Evolutionary conservation across 257 asterid genomes (phyloP), one percentile per base, ranked within the genome.

Genomic region (Solanum pennellii): DNA sequence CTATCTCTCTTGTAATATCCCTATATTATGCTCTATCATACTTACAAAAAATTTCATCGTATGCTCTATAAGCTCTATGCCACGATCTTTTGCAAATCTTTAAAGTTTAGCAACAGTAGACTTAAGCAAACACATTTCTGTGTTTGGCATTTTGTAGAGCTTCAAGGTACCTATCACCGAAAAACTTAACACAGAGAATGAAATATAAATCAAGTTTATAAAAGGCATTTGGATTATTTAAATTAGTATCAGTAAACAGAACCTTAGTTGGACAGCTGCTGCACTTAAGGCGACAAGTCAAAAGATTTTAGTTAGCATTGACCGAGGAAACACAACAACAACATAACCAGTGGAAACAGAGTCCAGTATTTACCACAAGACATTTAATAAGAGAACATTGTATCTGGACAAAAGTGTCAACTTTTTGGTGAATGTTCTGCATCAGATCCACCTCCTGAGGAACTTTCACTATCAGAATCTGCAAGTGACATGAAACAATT

Each of bases 401-500:
- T 90, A 92, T 96, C 93, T 89, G 89, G 89, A 88, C 31, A 83
- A 84, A 45, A 41, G 85, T 15, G 72, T 93, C 90, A 91, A 83
- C 86, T 89, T 86, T 89, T 91, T 72, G 93, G 92, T 71, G 92
- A 90, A 52, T 75, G 87, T 73, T 88, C 92, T 29, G 93, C 93
- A 44, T 92, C 95, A 82, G 98, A 95, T 74, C 94, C 97, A 89
- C 91, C 93, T 59, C 89, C 94, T 25, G 93, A 91, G 88, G 96
- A 93, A 88, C 94, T 95, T 86, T 90, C 95, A 27, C 95, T 92
- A 25, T 94, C 98, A 84, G 98, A 94, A 90, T 92, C 98, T 96
- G 93, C 82, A 37, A 27, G 20, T 80, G 41, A 49, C 82, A 69
- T 56, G n/a, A 44, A 71, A 47, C 76, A 76, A 83, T 65, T 35